Evolutionary conservation across 2,329 filamentous ascomycete species (phyloP), one percentile per base, ranked within the genome.

Genomic region (Penicillium brasilianum): DNA sequence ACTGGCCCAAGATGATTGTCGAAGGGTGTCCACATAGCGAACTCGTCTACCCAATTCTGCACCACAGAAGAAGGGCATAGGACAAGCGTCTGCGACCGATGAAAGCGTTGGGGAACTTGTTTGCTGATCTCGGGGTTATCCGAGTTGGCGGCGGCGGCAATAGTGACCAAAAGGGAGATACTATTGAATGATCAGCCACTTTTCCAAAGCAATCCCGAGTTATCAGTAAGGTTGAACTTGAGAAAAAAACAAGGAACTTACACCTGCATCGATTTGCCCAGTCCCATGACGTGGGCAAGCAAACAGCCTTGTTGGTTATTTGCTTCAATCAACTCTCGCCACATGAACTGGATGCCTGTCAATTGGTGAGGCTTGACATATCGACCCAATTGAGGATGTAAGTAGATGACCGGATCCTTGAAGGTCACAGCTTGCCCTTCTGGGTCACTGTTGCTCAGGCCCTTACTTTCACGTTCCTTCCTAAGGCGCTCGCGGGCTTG

Each of bases 221-320:
- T 13, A 25, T 13, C n/a, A 8, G 3, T 4, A 30, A 41, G n/a
- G 9, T 16, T 28, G 25, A 28, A 28, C 6, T 28, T 3, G 25
- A 28, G 25, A 10, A 36, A 9, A n/a, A 32, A 2, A 28, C 22
- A 16, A 22, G 18, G 22, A 37, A 78, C 81, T 77, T 76, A 83
- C 80, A 92, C 86, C 78, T 97, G 93, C 88, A 96, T 92, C 0
- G 93, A 96, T 79, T 97, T 97, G 16, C 93, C 93, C 2, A 97
- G 79, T 1, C 93, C 93, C 93, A 97, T 97, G 0, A 91, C 92
- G 74, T 97, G 93, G 6, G 93, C 90, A 20, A 97, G 82, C 13
- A 96, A 82, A 71, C 91, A 96, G 2, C 93, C 93, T 74, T 93
- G 88, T 18, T 83, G 82, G 5, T 81, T 78, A 4, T 82, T 78